Evolutionary conservation across 192 early-diverging fungal species (phyloP).

Genomic region (Entrophospora sp.): DNA sequence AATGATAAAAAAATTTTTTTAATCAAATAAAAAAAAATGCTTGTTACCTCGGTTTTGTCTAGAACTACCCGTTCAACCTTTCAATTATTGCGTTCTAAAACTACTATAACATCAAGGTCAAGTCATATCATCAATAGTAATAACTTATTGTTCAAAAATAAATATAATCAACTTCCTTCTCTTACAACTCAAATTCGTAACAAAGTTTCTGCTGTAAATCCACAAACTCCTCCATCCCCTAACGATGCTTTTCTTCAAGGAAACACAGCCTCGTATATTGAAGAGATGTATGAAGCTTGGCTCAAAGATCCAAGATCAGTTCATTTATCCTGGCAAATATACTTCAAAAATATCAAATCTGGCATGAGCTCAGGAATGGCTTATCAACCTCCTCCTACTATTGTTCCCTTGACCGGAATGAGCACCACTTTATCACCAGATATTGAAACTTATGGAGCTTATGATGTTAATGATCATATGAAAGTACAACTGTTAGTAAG

Average conservation of each 20-base stretch:
- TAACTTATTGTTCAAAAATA: no score
- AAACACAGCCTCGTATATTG: constrained; percentile 77
- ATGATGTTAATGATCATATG: constrained; percentile 90
- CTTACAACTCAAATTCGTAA: constrained; percentile 1
- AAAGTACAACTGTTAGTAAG: constrained; percentile 95
- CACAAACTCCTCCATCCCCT: constrained; percentile 37
- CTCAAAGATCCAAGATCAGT: constrained; percentile 81
- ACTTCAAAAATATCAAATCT: constrained; percentile 77
- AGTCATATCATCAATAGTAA: no score
- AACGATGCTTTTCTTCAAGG: constrained; percentile 83
- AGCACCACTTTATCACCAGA: constrained; percentile 29
- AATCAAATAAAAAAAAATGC: no score
- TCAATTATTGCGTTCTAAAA: no score
- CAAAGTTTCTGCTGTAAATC: constrained; percentile 11
- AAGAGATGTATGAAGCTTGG: constrained; percentile 96
- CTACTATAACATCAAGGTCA: no score
- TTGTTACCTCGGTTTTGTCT: no score
- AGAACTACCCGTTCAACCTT: no score
- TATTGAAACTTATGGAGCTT: constrained; percentile 24
- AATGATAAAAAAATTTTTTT: no score
- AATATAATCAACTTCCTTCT: no score
- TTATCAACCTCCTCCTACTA: constrained; percentile 73
- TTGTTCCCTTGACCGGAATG: constrained; percentile 36
- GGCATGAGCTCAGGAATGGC: constrained; percentile 59
- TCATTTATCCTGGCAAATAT: constrained; percentile 93